A percentile compares a stretch with the other conserved stretches of the same genome.
These are phyloP conservation scores for Senna tora DNA, from an alignment of 306 rosid species.

Conservation along the genomic window DNA sequence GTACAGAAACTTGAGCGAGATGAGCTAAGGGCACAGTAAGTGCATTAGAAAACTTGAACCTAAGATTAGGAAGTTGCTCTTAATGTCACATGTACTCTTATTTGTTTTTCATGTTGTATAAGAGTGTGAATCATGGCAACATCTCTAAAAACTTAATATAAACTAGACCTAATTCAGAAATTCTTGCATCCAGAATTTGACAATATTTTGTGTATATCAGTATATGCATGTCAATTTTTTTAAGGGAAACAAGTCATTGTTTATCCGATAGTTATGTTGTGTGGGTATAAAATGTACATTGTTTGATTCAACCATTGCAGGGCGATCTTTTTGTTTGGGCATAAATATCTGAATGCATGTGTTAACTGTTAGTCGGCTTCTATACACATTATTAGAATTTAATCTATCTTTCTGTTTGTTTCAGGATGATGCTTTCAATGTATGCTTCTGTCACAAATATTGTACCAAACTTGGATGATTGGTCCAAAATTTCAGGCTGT, in stretches of 20 bases:
- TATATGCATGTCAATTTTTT: no score
- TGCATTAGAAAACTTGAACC: conserved; percentile 29
- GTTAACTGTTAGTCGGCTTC: no score
- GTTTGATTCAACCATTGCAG: background rate
- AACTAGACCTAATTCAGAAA: background rate
- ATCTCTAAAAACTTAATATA: background rate
- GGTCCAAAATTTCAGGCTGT: conserved; percentile 80
- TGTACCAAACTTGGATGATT: conserved; percentile 73
- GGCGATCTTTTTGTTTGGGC: background rate
- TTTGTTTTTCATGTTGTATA: no score
- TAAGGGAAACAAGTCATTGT: no score
- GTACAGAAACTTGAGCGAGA: conserved; percentile 60
- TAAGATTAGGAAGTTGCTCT: background rate
- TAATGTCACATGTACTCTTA: no score
- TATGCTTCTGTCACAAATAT: conserved; percentile 88
- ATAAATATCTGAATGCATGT: background rate
- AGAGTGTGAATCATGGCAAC: conserved; percentile 16
- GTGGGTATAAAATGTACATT: background rate
- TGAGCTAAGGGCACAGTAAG: conserved; percentile 67
- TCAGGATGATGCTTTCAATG: conserved; percentile 88
- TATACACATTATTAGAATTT: conserved; percentile 5
- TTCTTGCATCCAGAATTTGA: background rate
- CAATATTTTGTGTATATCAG: background rate
- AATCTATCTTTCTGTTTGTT: conserved; percentile 35
- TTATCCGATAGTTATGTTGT: background rate